Conservation (phyloP, 78 protist genomes). For the Dictyostelium discoideum region dicty_2.7 NC_007088.5:2816001-2816500, state of each 20-base stretch:
- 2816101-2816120: slow-evolving; percentile 2
- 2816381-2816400: slow-evolving; percentile 8
- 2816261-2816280: too few relatives aligned
- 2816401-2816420: background rate
- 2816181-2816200: background rate
- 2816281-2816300: background rate
- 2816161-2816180: background rate
- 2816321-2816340: background rate
- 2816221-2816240: background rate
- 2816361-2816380: background rate
- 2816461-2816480: slow-evolving; percentile 18
- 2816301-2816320: background rate
- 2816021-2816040: background rate
- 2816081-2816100: background rate
- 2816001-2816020: background rate
- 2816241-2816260: background rate
- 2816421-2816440: slow-evolving; percentile 13
- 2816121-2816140: background rate
- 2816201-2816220: background rate
- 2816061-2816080: background rate
- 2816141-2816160: background rate
- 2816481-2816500: slow-evolving; percentile 5
- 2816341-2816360: background rate
- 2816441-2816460: background rate
- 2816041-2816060: background rate